Evolutionary conservation across 441 rosid species (phyloP), one percentile per base, ranked within the genome.

Genomic region (Omphalea diandra): DNA sequence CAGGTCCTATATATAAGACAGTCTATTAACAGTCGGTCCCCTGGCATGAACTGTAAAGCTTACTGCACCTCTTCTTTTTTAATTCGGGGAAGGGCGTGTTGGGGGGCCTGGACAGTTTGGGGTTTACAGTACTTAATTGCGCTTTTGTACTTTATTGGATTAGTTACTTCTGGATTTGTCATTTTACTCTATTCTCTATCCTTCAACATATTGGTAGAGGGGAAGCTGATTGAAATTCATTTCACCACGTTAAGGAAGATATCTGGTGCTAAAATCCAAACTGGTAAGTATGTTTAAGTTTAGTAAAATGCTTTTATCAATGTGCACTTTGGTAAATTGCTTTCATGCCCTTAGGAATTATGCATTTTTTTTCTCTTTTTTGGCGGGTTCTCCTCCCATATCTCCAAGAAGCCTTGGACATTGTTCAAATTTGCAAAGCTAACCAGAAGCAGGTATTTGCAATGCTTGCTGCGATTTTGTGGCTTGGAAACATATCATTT

Each of bases 401-500:
- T 79, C 72, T 77, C 67, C 84, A 95, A 98, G 87, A 88, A 80
- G 93, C 99, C 35, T 77, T 95, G 69, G 90, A 87, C 77, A 79
- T 80, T 69, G 82, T 89, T 81, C 87, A 85, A 57, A 89, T 90
- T 76, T 58, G 77, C 61, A 87, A 84, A 80, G 89, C 86, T 69
- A 91, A 88, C 66, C 97, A 90, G 79, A 97, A 90, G 71, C 84
- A 84, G 62, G 80, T 73, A 58, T 95, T 92, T 85, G 71, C 90
- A 65, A 76, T 89, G 84, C 93, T 95, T 83, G 95, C 96, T 18
- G 91, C 89, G 17, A 87, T 95, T 41, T 77, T 95, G 59, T 89
- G 97, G 98, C 80, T 95, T 56, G 99, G 99, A 68, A 92, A 95
- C 76, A 75, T 92, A 74, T 84, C 90, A 38, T 95, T 95, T 75